Evolutionary conservation across 176 grass and related monocot species (phyloP), one percentile per base, ranked within the genome.

Genomic region (Hsuehochloa calcarea): DNA sequence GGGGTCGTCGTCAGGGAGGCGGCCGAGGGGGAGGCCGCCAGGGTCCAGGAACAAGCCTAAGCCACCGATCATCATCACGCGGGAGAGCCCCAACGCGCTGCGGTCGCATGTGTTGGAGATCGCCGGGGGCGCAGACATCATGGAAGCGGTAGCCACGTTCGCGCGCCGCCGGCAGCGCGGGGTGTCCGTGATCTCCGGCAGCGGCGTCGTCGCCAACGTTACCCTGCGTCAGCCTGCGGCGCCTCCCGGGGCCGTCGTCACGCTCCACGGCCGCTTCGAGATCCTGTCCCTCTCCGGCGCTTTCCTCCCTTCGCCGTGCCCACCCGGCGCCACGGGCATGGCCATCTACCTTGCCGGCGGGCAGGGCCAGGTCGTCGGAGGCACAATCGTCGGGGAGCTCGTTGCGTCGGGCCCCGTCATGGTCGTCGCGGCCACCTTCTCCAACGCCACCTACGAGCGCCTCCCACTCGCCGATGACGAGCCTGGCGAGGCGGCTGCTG

Each of bases 31-130:
- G 5, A 74, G 93, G 7, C 93, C 93, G 0, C 78, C 85, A 29
- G 93, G 93, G 3, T 95, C 93, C 14, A 95, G 90, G 84, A 95
- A 95, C 85, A 95, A 95, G 83, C 93, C 88, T 22, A 95, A 86
- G 84, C 90, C 90, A 1, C 93, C 93, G 12, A 72, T 95, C 54
- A 95, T 95, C 82, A 95, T 92, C 80, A 92, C 93, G 6, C 64
- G 90, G 65, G 93, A 95, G 55, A 95, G 90, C 79, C 93, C 93
- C 43, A 92, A 95, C 86, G 75, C 90, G 4, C 86, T 95, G 46
- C 93, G 88, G 5, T 90, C 93, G 0, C 90, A 95, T 72, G 90
- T 95, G 26, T 81, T 95, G 12, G 93, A 95, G 90, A 88, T 95
- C 80, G 85, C 93, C 19, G 70, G 88, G 81, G 93, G 93, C 50